Conservation (phyloP, 371 early-diverging fungal genomes). For the Batkoa obscura region DNA sequence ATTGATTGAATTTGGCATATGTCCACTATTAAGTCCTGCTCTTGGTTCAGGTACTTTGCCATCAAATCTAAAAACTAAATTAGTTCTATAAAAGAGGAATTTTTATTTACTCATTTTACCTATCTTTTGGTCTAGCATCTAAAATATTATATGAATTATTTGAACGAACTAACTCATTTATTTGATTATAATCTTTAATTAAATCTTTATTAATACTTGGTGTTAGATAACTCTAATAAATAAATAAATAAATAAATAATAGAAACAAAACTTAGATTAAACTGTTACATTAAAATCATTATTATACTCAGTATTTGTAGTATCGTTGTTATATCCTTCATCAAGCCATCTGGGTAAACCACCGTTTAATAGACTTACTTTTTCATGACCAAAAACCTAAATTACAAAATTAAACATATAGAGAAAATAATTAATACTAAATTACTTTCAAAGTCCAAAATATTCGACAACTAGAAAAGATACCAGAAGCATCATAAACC, state of each 20-base stretch:
- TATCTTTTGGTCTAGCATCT: conserved; percentile 52
- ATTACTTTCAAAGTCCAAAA: conserved; percentile 17
- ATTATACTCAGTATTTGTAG: conserved; percentile 11
- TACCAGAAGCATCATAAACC: too few species aligned
- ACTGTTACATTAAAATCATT: background rate
- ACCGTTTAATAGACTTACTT: conserved; percentile 72
- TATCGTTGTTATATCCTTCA: conserved; percentile 21
- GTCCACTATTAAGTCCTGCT: conserved; percentile 59
- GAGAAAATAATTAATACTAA: too few species aligned
- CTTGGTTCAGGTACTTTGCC: conserved; percentile 72
- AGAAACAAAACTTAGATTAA: background rate
- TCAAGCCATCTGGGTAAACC: conserved; percentile 68
- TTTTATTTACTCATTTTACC: background rate
- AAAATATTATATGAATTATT: conserved; percentile 26
- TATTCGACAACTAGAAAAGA: too few species aligned
- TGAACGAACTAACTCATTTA: conserved; percentile 22
- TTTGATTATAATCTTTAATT: conserved; percentile 32
- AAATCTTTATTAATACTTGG: conserved; percentile 17
- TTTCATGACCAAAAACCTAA: conserved; percentile 75
- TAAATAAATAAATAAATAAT: background rate
- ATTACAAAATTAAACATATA: too few species aligned
- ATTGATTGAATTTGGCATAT: conserved; percentile 63
- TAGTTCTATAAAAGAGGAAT: conserved; percentile 4
- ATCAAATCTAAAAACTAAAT: conserved; percentile 28
- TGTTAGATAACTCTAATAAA: background rate